Conservation (phyloP, 768 basidiomycete species). For the Fomitopsis serialis region DNA sequence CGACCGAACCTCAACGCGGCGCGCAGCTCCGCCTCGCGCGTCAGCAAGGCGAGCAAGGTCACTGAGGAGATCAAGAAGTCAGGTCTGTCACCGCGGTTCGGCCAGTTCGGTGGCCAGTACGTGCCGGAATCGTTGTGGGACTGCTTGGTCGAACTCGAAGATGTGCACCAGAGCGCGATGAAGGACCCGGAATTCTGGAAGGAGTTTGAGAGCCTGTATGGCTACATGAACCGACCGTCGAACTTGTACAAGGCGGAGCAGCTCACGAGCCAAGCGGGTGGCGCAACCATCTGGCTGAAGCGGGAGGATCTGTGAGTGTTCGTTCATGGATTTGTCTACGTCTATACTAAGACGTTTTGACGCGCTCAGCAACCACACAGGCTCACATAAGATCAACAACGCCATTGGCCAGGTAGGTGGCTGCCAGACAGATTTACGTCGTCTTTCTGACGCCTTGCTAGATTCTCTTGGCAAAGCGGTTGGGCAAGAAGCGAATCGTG, state of each 20-base stretch:
- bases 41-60: constrained; percentile 23
- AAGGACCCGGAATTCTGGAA: constrained; percentile 89
- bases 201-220: constrained; percentile 82
- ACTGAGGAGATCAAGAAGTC: constrained; percentile 24
- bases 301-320: constrained; percentile 76
- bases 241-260: constrained; percentile 89
- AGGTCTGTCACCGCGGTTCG: constrained; percentile 79
- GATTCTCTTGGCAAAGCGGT: constrained; percentile 89
- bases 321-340: constrained; percentile 3
- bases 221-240: constrained; percentile 94
- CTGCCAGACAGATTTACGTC: background rate
- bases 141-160: constrained; percentile 84
- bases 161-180: constrained; percentile 82
- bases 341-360: background rate
- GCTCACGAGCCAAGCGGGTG: constrained; percentile 83
- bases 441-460: constrained; percentile 26
- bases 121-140: constrained; percentile 97
- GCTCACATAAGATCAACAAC: constrained; percentile 99
- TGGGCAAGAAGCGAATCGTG: constrained; percentile 96
- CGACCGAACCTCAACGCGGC: constrained; percentile 13
- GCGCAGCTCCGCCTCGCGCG: constrained; percentile 19
- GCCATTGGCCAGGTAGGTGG: constrained; percentile 85
- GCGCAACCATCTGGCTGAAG: constrained; percentile 97
- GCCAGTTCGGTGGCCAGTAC: constrained; percentile 95
- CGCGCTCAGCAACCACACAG: constrained; percentile 80